Conservation (phyloP, 495 filamentous ascomycete species). For the Talaromyces adpressus region DNA sequence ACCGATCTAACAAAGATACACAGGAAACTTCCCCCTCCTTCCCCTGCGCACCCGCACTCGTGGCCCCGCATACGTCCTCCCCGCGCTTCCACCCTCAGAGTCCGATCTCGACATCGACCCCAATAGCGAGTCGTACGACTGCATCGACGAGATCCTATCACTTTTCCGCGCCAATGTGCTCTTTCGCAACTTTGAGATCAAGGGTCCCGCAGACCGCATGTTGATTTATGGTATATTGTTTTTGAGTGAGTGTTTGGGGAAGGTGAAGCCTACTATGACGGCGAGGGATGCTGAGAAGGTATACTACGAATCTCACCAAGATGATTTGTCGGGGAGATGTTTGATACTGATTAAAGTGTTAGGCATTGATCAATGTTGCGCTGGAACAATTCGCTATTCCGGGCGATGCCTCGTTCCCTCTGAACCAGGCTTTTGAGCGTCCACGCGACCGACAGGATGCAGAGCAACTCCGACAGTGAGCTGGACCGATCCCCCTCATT, state of each 20-base stretch:
- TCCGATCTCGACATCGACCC: conserved; percentile 70
- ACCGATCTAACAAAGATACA: not conserved
- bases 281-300: conserved; percentile 56
- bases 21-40: conserved; percentile 89
- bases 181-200: conserved; percentile 99
- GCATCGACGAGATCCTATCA: conserved; percentile 84
- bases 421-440: conserved; percentile 81
- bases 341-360: not conserved
- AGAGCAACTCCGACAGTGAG: conserved; percentile 71
- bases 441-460: conserved; percentile 82
- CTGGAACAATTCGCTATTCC: conserved; percentile 93
- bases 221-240: conserved; percentile 96
- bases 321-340: not conserved
- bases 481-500: not conserved
- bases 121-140: conserved; percentile 84
- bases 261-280: conserved; percentile 68
- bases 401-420: conserved; percentile 86
- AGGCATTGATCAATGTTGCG: conserved; percentile 63
- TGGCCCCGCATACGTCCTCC: conserved; percentile 82
- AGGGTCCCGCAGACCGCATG: conserved; percentile 88
- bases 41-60: conserved; percentile 89
- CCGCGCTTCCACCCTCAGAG: conserved; percentile 59
- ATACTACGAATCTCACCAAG: not conserved
- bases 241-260: conserved; percentile 77
- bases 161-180: conserved; percentile 97